These are phyloP conservation scores for Phialemoniopsis sp. DNA, from an alignment of 2,329 filamentous ascomycete species.

Conservation along the genomic window DNA sequence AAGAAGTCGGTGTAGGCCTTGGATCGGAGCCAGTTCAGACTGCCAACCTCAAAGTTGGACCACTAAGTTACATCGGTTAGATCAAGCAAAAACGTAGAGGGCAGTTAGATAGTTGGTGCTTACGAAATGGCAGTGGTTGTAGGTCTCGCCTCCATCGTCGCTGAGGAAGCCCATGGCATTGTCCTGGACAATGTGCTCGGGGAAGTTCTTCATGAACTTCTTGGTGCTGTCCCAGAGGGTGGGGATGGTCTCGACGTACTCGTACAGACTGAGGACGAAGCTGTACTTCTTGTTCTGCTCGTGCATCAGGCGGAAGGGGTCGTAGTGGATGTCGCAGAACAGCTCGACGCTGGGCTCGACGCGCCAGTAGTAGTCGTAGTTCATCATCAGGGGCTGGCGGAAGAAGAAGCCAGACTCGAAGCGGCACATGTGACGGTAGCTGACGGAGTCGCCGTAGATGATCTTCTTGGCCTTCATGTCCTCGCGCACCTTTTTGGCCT, in stretches of 20 bases:
- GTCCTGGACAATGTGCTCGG: constrained; percentile 77
- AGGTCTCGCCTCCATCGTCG: constrained; percentile 84
- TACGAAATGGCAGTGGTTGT: constrained; percentile 98
- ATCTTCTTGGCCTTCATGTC: constrained; percentile 94
- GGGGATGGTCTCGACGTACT: constrained; percentile 94
- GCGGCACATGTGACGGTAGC: constrained; percentile 98
- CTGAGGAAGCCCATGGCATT: constrained; percentile 92
- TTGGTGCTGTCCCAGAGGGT: constrained; percentile 94
- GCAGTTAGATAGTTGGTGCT: no score
- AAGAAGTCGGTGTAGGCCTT: constrained; percentile 90
- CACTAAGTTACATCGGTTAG: constrained; percentile 53
- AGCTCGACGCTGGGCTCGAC: constrained; percentile 97
- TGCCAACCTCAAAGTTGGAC: constrained; percentile 99
- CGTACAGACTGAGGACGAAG: constrained; percentile 91
- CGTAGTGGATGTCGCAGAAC: constrained; percentile 92
- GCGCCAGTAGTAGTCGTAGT: constrained; percentile 99
- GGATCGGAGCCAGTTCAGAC: constrained; percentile 88
- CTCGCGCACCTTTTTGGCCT: constrained; percentile 83
- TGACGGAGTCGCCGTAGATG: constrained; percentile 96
- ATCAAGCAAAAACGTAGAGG: not conserved
- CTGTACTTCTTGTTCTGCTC: constrained; percentile 98
- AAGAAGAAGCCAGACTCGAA: constrained; percentile 99
- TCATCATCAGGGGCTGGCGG: constrained; percentile 85
- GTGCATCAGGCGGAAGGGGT: constrained; percentile 94
- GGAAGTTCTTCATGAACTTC: constrained; percentile 87